Conservation (phyloP, 2,329 filamentous ascomycete species). For the Ilyonectria destructans region DNA sequence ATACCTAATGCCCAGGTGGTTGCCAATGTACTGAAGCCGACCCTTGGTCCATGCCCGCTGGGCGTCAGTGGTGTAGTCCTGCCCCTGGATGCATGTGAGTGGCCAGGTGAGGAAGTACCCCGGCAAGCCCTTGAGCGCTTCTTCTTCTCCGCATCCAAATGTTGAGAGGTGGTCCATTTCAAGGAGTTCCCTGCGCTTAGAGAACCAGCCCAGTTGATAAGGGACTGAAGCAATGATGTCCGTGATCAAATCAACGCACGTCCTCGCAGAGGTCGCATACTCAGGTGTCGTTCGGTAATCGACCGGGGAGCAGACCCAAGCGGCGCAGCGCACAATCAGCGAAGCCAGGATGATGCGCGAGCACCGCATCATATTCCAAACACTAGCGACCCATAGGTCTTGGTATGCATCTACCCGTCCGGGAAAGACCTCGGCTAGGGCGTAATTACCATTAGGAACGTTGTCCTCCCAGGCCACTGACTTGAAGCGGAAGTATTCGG, state of each 20-base stretch:
- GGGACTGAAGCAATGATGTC: slow-evolving; percentile 76
- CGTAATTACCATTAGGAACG: slow-evolving; percentile 67
- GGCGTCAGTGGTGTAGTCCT: slow-evolving; percentile 73
- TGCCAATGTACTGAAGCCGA: slow-evolving; percentile 69
- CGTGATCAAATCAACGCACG: slow-evolving; percentile 68
- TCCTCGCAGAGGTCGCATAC: slow-evolving; percentile 70
- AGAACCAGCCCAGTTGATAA: slow-evolving; percentile 74
- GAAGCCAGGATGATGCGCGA: slow-evolving; percentile 70
- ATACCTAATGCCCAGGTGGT: slow-evolving; percentile 72
- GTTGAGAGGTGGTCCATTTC: slow-evolving; percentile 59
- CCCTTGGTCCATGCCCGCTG: slow-evolving; percentile 72
- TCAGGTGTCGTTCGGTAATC: slow-evolving; percentile 76
- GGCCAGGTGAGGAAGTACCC: slow-evolving; percentile 76
- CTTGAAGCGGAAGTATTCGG: slow-evolving; percentile 66
- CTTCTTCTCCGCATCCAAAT: slow-evolving; percentile 67
- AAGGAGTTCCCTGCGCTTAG: slow-evolving; percentile 61
- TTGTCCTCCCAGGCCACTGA: slow-evolving; percentile 73
- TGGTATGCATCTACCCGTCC: slow-evolving; percentile 73
- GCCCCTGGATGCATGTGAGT: slow-evolving; percentile 67
- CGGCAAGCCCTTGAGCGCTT: slow-evolving; percentile 68
- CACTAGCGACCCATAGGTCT: slow-evolving; percentile 72
- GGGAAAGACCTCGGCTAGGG: slow-evolving; percentile 71
- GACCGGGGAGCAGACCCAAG: slow-evolving; percentile 73
- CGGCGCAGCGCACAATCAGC: slow-evolving; percentile 71
- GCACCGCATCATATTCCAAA: slow-evolving; percentile 71